phyloP scores from a whole-genome alignment of 805 yeast species.

The Cyberlindnera mycetangii region DNA sequence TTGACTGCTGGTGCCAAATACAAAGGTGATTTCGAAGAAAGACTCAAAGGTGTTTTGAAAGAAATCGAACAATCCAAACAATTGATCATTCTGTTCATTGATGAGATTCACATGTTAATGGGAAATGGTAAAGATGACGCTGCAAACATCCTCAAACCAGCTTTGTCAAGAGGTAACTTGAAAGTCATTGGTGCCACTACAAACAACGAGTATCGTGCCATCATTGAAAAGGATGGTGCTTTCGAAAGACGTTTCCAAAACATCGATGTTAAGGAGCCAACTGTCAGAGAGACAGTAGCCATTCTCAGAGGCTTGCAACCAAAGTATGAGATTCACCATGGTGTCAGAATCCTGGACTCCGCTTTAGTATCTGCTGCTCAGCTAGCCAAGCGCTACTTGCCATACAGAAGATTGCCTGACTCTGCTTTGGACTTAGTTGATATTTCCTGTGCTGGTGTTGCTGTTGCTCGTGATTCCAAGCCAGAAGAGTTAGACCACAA shows the following conservation, averaged over 20 bases:
- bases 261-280: constrained; percentile 93
- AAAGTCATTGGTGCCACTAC: constrained; percentile 99
- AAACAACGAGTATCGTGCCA: constrained; percentile 87
- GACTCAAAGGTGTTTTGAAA: constrained; percentile 92
- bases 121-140: constrained; percentile 98
- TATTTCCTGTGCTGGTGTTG: constrained; percentile 95
- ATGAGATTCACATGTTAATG: constrained; percentile 99
- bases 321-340: constrained; percentile 95
- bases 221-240: constrained; percentile 95
- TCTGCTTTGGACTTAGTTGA: constrained; percentile 96
- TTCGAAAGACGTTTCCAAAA: constrained; percentile 98
- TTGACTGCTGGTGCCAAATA: constrained; percentile 98
- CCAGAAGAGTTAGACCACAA: constrained; percentile 94
- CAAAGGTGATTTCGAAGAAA: constrained; percentile 98
- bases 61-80: constrained; percentile 88
- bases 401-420: constrained; percentile 94
- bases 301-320: constrained; percentile 94
- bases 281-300: constrained; percentile 89
- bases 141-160: constrained; percentile 94
- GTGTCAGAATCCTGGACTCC: constrained; percentile 91
- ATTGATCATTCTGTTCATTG: constrained; percentile 87
- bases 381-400: constrained; percentile 88
- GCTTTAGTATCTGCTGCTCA: constrained; percentile 94
- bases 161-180: constrained; percentile 92
- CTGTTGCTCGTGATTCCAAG: constrained; percentile 96